phyloP scores from a whole-genome alignment of 495 filamentous ascomycete genomes.

The Talaromyces adpressus region DNA sequence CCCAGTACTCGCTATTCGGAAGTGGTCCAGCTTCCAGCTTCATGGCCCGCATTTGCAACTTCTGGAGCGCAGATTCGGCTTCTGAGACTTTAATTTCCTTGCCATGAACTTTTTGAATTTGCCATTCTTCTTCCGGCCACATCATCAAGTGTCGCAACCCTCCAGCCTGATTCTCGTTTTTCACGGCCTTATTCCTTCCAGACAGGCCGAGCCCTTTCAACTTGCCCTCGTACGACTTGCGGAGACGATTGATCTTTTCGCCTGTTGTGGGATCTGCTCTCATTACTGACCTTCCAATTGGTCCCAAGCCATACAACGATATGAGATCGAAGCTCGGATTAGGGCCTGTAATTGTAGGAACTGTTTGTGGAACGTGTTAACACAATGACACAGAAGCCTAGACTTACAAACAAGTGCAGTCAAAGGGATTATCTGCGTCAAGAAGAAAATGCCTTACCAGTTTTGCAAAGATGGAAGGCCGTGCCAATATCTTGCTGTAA shows the following conservation, averaged over 20 bases:
- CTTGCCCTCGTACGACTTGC: slow-evolving; percentile 70
- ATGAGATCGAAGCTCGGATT: slow-evolving; percentile 58
- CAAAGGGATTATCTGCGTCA: slow-evolving; percentile 18
- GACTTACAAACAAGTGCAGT: slow-evolving; percentile 22
- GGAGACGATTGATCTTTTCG: slow-evolving; percentile 65
- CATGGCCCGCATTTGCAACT: slow-evolving; percentile 45
- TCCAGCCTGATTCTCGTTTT: slow-evolving; percentile 36
- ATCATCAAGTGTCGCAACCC: slow-evolving; percentile 36
- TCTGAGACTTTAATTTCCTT: slow-evolving; percentile 47
- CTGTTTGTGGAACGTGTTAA: slow-evolving; percentile 39
- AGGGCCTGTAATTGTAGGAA: slow-evolving; percentile 42
- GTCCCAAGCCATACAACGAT: slow-evolving; percentile 51
- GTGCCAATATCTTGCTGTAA: slow-evolving; percentile 39
- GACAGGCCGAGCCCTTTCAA: slow-evolving; percentile 55
- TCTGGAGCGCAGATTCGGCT: slow-evolving; percentile 35
- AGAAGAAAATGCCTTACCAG: slow-evolving; percentile 36
- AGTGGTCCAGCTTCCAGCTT: slow-evolving; percentile 49
- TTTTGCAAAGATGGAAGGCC: slow-evolving; percentile 46
- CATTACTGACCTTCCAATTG: slow-evolving; percentile 56
- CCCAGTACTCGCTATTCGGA: slow-evolving; percentile 52
- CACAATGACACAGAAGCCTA: slow-evolving; percentile 26
- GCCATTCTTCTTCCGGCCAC: slow-evolving; percentile 63
- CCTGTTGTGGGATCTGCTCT: slow-evolving; percentile 57
- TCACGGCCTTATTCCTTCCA: slow-evolving; percentile 55
- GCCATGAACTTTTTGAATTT: slow-evolving; percentile 53